Conservation (phyloP, 192 early-diverging fungal genomes). For the Backusella parvicylindrica region DNA sequence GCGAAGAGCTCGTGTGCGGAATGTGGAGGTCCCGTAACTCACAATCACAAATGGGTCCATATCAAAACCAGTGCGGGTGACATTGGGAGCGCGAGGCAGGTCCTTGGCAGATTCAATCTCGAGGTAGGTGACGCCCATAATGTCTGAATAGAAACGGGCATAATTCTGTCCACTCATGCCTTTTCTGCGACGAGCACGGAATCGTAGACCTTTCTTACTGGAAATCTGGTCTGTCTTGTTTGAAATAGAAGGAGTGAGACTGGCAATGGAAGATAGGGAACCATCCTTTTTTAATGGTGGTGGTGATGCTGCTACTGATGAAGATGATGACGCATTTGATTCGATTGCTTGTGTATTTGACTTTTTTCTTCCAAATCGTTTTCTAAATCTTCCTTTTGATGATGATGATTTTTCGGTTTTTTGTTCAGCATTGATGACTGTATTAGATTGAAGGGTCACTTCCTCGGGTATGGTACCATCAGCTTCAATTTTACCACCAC, state of each 20-base stretch:
- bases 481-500: background rate
- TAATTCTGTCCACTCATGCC: background rate
- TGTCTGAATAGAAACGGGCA: constrained; percentile 24
- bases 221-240: background rate
- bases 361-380: background rate
- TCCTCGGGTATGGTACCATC: background rate
- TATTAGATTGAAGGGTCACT: background rate
- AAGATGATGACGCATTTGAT: background rate
- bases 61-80: constrained; percentile 60
- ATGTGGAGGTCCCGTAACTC: constrained; percentile 65
- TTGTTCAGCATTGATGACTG: background rate
- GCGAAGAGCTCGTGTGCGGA: constrained; percentile 59
- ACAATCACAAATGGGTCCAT: constrained; percentile 84
- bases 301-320: background rate
- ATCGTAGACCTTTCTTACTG: background rate
- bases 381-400: background rate
- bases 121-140: constrained; percentile 48
- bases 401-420: background rate
- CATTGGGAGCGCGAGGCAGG: constrained; percentile 40
- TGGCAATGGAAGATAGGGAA: background rate
- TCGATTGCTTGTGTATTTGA: background rate
- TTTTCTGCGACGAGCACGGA: constrained; percentile 18
- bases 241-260: background rate
- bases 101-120: constrained; percentile 46
- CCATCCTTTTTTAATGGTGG: constrained; percentile 6